Evolutionary conservation across 108 stramenopile genomes (phyloP), one percentile per base, ranked within the genome.

Genomic region (Cyclotella kingstonii): DNA sequence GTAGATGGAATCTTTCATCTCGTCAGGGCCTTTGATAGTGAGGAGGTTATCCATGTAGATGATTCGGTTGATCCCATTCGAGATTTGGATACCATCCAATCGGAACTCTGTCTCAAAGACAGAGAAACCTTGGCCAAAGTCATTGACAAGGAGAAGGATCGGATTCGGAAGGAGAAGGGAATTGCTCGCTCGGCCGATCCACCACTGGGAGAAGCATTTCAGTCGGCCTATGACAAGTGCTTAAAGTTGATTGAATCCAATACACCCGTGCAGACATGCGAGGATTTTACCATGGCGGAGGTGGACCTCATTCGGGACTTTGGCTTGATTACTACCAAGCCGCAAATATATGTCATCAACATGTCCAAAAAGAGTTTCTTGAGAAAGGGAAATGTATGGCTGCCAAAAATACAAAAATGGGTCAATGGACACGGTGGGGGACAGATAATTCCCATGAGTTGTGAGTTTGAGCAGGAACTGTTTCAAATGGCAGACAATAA

Each of bases 11-110:
- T 97, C 62, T 97, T 80, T 85, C 98, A 99, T 70, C 78, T 98
- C 66, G 81, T 98, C 18, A 84, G 97, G 34, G 98, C 95, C 15
- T 99, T 99, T 80, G 96, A 98, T 41, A 81, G 75, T 68, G 95
- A 97, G 56, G 97, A 98, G 60, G 93, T 99, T 46, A 86, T 95
- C 26, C 99, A 99, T 73, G 99, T 99, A 22, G 99, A 99, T 69
- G 99, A 97, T 67, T 83, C 81, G 38, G 97, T 99, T 33, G 96
- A 99, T 86, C 97, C 99, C 23, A 93, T 98, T 60, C 90, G 99
- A 36, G 99, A 99, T 76, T 80, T 99, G 56, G 96, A 96, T 63
- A 99, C 96, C 35, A 98, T 99, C 72, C 92, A 94, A 59, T 77
- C 85, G 27, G 99, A 99, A 80, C 81, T 99, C 9, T 93, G 94